phyloP scores from a whole-genome alignment of 2,329 filamentous ascomycete genomes.

The Ambrosiella cleistominuta region DNA sequence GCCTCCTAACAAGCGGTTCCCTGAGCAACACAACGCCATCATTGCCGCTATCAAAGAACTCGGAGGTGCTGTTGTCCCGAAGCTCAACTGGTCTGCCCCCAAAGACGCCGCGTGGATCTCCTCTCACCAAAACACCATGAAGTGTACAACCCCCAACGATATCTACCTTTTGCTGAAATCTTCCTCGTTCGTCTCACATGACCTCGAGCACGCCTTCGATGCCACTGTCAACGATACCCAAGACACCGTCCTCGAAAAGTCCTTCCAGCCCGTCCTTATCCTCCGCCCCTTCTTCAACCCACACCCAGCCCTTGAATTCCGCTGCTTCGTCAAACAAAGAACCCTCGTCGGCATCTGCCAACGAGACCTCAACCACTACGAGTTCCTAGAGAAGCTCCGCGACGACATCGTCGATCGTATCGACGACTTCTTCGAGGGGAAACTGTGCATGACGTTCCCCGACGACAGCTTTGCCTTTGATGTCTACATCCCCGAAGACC shows the following conservation, averaged over 20 bases:
- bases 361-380: conserved; percentile 77
- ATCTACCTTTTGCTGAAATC: conserved; percentile 88
- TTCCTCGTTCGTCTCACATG: conserved; percentile 86
- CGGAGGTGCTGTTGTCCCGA: conserved; percentile 73
- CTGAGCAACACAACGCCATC: conserved; percentile 60
- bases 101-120: conserved; percentile 93
- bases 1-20: conserved; percentile 40
- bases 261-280: conserved; percentile 61
- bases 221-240: conserved; percentile 33
- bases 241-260: conserved; percentile 19
- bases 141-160: conserved; percentile 76
- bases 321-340: conserved; percentile 79
- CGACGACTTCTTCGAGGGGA: conserved; percentile 57
- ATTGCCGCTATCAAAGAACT: conserved; percentile 61
- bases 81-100: conserved; percentile 93
- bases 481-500: conserved; percentile 66
- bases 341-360: conserved; percentile 71
- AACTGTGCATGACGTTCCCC: conserved; percentile 59
- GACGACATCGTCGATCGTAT: conserved; percentile 51
- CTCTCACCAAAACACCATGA: conserved; percentile 69
- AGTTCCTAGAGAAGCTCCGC: conserved; percentile 52
- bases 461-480: conserved; percentile 80
- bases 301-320: conserved; percentile 83
- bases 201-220: conserved; percentile 84
- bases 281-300: conserved; percentile 76